Conservation (phyloP, 352 stramenopile genomes). For the Pythium sukuiense region DNA sequence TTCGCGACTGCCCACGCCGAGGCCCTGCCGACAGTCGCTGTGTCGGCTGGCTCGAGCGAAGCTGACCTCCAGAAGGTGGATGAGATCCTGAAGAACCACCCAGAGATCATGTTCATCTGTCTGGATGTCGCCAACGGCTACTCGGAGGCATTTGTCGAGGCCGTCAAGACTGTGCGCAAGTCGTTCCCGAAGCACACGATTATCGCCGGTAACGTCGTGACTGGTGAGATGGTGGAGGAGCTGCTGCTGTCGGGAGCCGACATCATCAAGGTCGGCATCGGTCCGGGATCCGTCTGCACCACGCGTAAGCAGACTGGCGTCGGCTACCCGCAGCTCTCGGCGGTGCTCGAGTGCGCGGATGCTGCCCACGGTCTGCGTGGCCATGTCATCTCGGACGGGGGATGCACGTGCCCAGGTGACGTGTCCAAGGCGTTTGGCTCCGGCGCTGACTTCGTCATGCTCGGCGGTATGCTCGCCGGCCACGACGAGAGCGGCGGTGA, state of each 20-base stretch:
- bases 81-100: constrained; percentile 54
- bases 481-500: constrained; percentile 90
- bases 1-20: constrained; percentile 59
- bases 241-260: constrained; percentile 89
- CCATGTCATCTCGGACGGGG: constrained; percentile 89
- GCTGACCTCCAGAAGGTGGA: constrained; percentile 75
- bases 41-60: constrained; percentile 71
- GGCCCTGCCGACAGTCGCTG: constrained; percentile 69
- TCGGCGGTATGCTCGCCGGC: constrained; percentile 90
- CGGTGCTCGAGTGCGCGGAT: constrained; percentile 91
- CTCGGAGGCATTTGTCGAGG: constrained; percentile 86
- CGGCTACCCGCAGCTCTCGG: constrained; percentile 90
- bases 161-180: constrained; percentile 58
- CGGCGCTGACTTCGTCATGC: constrained; percentile 93
- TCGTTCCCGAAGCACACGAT: constrained; percentile 80
- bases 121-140: constrained; percentile 91
- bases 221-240: constrained; percentile 92
- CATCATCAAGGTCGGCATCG: constrained; percentile 94
- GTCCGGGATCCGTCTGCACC: constrained; percentile 90
- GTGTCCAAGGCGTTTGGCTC: constrained; percentile 91
- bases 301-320: constrained; percentile 93
- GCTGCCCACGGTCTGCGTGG: constrained; percentile 88
- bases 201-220: constrained; percentile 93
- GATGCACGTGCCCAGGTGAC: constrained; percentile 89
- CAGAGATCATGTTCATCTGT: constrained; percentile 82